Evolutionary conservation across 2,329 filamentous ascomycete genomes (phyloP), one percentile per base, ranked within the genome.

Genomic region (Huntiella moniliformis): DNA sequence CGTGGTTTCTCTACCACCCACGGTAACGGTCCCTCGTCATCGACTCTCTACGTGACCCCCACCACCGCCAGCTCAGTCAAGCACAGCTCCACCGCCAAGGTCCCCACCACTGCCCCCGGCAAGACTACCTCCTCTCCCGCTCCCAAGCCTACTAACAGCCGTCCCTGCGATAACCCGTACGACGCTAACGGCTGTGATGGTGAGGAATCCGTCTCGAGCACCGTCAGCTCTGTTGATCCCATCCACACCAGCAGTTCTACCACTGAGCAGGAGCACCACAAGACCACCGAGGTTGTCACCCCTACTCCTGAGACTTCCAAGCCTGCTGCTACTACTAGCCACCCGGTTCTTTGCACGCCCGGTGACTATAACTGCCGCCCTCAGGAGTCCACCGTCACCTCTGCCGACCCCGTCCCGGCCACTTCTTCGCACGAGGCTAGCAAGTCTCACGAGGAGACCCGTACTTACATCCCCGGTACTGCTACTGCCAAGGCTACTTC

Each of bases 81-180:
- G 40, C 6, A 28, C 40, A 33, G 22, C 40, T 16, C 42, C 33
- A 15, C 16, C 12, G n/a, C 40, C 38, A 11, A n/a, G 10, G 18
- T 12, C 12, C n/a, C 39, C 39, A 28, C 39, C 16, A 15, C 39
- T 4, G 22, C 18, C 12, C 32, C 15, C 3, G 12, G 3, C 15
- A 13, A 28, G 45, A 43, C 32, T 17, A 32, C 22, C 11, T 42
- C 36, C 13, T 15, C 37, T 22, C n/a, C 42, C 31, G n/a, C 32
- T 37, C 16, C 15, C 7, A 8, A 28, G 15, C 15, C 46, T 11
- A 33, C 37, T 31, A 40, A 15, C 18, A 28, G 17, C 36, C 36
- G 31, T 22, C 33, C 16, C 36, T 48, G 46, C 15, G 46, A 48
- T 15, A 48, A 44, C 41, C 46, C 46, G 16, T 48, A 48, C 36